A percentile compares a stretch with the other conserved stretches of the same genome.
Conservation (phyloP, 495 filamentous ascomycete species). For the Podospora sp. region DNA sequence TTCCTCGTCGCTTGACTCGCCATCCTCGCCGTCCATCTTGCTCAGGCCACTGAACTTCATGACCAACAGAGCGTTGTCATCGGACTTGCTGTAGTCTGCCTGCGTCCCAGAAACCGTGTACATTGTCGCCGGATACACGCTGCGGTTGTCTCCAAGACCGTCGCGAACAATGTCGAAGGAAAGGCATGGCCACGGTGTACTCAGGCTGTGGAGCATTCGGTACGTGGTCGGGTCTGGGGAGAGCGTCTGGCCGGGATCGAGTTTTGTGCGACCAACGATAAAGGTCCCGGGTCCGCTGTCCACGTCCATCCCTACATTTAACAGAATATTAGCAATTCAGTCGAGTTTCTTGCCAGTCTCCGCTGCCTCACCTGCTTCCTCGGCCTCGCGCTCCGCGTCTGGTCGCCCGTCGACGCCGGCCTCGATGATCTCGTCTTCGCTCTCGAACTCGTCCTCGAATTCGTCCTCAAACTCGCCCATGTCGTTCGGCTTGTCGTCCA, state of each 20-base stretch:
- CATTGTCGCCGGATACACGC: constrained; percentile 86
- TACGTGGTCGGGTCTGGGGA: constrained; percentile 89
- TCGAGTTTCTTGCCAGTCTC: not conserved
- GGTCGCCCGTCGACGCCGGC: constrained; percentile 91
- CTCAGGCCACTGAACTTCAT: constrained; percentile 92
- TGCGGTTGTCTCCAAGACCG: constrained; percentile 84
- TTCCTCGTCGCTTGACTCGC: constrained; percentile 67
- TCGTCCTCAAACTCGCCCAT: constrained; percentile 94
- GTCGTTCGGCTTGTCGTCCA: constrained; percentile 61
- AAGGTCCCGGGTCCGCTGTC: constrained; percentile 77
- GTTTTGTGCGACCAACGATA: constrained; percentile 85
- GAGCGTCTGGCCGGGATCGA: constrained; percentile 85
- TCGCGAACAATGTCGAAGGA: constrained; percentile 93
- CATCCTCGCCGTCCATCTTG: constrained; percentile 71
- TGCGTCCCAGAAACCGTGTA: constrained; percentile 95
- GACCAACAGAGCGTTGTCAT: constrained; percentile 90
- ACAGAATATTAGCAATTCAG: constrained; percentile 7
- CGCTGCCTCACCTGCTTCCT: constrained; percentile 62
- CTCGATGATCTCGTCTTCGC: constrained; percentile 93
- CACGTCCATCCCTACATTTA: constrained; percentile 71
- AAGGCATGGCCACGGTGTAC: constrained; percentile 92
- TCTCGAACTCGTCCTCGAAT: constrained; percentile 95
- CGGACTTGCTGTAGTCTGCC: constrained; percentile 70
- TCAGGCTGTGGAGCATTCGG: constrained; percentile 92
- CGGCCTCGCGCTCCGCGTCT: constrained; percentile 88